phyloP scores from a whole-genome alignment of 495 filamentous ascomycete species.

The Talaromyces liani region DNA sequence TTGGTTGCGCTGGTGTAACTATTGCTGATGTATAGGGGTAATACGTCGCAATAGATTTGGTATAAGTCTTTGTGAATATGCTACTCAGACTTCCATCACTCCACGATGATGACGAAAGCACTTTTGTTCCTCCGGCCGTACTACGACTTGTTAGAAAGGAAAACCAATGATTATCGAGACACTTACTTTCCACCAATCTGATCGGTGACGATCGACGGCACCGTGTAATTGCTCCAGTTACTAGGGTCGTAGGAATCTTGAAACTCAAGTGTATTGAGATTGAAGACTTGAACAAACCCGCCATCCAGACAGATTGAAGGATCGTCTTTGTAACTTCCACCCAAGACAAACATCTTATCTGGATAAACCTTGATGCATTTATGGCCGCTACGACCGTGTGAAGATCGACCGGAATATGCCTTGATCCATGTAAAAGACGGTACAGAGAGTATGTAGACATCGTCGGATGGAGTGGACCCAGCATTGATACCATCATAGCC shows the following conservation, averaged over 20 bases:
- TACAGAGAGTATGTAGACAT: slow-evolving; percentile 59
- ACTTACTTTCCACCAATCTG: slow-evolving; percentile 47
- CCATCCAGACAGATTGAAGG: slow-evolving; percentile 36
- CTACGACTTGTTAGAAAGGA: neutral
- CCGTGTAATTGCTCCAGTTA: slow-evolving; percentile 42
- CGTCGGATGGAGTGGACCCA: slow-evolving; percentile 35
- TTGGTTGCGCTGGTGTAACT: neutral
- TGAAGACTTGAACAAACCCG: slow-evolving; percentile 48
- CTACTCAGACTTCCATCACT: slow-evolving; percentile 29
- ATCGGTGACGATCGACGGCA: slow-evolving; percentile 39
- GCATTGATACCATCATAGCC: slow-evolving; percentile 44
- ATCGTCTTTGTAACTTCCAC: slow-evolving; percentile 34
- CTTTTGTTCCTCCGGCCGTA: slow-evolving; percentile 44
- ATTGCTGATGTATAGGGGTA: slow-evolving; percentile 40
- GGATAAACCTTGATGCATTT: slow-evolving; percentile 56
- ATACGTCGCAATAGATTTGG: slow-evolving; percentile 38
- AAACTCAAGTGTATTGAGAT: slow-evolving; percentile 46
- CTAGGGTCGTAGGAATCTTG: slow-evolving; percentile 47
- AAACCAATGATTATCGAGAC: neutral
- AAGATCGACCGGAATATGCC: slow-evolving; percentile 31
- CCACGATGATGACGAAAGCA: slow-evolving; percentile 35
- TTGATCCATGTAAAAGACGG: slow-evolving; percentile 61
- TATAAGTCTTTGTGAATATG: slow-evolving; percentile 44
- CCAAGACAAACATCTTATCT: slow-evolving; percentile 58
- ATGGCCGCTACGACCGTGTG: slow-evolving; percentile 48